Conservation (phyloP, 2,329 filamentous ascomycete genomes). For the Fonsecaea erecta region DNA sequence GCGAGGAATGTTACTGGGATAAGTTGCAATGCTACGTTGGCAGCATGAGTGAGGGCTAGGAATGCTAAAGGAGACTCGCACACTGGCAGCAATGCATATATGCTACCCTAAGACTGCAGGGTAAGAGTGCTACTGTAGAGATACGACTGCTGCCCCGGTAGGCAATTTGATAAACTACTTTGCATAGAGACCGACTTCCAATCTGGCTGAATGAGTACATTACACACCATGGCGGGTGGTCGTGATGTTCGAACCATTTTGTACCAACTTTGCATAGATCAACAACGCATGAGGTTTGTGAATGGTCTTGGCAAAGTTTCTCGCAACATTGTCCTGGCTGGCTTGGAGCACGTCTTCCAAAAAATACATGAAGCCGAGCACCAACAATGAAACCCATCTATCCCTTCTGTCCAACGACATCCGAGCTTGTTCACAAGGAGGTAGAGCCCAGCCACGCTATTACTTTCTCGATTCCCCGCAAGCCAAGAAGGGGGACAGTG, state of each 20-base stretch:
- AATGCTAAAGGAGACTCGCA: background rate
- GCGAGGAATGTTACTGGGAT: constrained; percentile 6
- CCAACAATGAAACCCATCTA: background rate
- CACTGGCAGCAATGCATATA: background rate
- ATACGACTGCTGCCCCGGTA: background rate
- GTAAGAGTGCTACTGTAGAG: background rate
- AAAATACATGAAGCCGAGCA: background rate
- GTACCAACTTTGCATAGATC: background rate
- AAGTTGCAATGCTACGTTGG: background rate
- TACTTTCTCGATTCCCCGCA: too few species aligned
- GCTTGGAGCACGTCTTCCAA: background rate
- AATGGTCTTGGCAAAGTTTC: background rate
- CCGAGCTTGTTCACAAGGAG: background rate
- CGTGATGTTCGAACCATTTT: background rate
- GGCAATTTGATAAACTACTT: background rate
- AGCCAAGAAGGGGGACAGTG: too few species aligned
- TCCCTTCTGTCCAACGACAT: background rate
- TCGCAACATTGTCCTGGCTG: background rate
- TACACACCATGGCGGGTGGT: background rate
- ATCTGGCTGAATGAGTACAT: too few species aligned
- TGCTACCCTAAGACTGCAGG: background rate
- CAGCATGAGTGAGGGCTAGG: background rate
- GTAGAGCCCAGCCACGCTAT: background rate
- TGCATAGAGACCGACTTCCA: too few species aligned
- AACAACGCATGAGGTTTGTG: background rate